Conservation (phyloP, 345 rosid species). For the Populus euphratica region DNA sequence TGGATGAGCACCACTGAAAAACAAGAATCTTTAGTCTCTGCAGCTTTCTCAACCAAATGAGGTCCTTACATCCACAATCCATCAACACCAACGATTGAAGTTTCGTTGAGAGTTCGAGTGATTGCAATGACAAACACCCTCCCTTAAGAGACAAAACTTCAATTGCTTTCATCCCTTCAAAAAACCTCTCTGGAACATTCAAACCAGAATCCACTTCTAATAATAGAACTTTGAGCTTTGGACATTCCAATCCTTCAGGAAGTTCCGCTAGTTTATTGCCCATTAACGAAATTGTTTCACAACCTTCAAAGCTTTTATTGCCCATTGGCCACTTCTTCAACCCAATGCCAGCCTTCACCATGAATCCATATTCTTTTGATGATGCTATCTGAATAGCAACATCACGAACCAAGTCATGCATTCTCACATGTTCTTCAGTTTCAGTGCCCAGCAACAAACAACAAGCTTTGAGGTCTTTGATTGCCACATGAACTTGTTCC, state of each 20-base stretch:
- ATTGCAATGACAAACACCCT: background rate
- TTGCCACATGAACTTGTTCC: background rate
- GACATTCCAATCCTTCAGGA: background rate
- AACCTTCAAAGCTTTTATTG: background rate
- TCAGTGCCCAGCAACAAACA: conserved; percentile 1
- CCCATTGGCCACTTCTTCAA: background rate
- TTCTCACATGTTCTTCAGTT: background rate
- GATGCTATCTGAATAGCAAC: background rate
- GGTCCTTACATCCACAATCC: background rate
- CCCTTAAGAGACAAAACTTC: background rate
- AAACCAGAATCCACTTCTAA: background rate
- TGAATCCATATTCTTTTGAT: background rate
- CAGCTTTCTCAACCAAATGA: background rate
- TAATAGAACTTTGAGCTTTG: conserved; percentile 2
- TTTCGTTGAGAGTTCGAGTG: background rate
- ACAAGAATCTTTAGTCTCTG: conserved; percentile 10
- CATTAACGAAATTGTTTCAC: conserved; percentile 4
- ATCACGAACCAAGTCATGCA: conserved; percentile 19
- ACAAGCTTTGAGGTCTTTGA: background rate
- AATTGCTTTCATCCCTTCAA: background rate
- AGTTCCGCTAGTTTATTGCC: background rate
- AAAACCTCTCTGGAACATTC: background rate
- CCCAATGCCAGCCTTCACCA: background rate
- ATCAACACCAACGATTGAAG: conserved; percentile 7
- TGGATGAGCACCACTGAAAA: background rate